These are phyloP conservation scores for Backusella psychrophila DNA, from an alignment of 192 early-diverging fungal species.

Conservation along the genomic window DNA sequence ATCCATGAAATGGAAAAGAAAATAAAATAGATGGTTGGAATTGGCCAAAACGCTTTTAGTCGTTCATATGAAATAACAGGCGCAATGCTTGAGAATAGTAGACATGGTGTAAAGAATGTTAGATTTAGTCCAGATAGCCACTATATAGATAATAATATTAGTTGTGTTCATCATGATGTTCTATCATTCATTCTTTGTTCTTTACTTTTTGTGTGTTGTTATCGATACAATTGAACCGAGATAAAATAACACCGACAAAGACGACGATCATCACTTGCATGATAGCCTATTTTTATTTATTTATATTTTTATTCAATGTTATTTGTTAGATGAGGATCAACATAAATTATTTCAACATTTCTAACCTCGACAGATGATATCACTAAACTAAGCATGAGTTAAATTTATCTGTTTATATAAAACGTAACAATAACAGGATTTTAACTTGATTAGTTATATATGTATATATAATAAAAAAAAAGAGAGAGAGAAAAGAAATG, in stretches of 20 bases:
- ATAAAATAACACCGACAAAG: constrained; percentile 14
- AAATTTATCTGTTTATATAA: background rate
- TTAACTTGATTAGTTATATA: background rate
- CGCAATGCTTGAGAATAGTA: constrained; percentile 74
- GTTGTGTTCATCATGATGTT: background rate
- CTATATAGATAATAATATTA: constrained; percentile 20
- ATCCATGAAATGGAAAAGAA: constrained; percentile 39
- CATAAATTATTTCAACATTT: too few relatives aligned
- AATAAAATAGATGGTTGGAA: constrained; percentile 49
- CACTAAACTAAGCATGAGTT: background rate
- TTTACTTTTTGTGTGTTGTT: constrained; percentile 27
- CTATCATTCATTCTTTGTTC: background rate
- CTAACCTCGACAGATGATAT: constrained; percentile 2
- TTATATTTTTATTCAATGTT: background rate
- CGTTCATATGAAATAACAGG: constrained; percentile 60
- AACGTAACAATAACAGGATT: background rate
- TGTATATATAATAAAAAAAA: background rate
- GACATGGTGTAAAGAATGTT: constrained; percentile 72
- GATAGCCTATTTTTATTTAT: constrained; percentile 22
- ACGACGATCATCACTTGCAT: constrained; percentile 33
- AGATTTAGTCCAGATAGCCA: constrained; percentile 60
- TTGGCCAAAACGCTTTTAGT: constrained; percentile 69
- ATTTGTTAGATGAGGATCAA: background rate
- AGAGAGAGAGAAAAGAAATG: background rate
- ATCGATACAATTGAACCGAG: constrained; percentile 22